Conservation (phyloP, 345 rosid species). For the Carallia brachiata region DNA sequence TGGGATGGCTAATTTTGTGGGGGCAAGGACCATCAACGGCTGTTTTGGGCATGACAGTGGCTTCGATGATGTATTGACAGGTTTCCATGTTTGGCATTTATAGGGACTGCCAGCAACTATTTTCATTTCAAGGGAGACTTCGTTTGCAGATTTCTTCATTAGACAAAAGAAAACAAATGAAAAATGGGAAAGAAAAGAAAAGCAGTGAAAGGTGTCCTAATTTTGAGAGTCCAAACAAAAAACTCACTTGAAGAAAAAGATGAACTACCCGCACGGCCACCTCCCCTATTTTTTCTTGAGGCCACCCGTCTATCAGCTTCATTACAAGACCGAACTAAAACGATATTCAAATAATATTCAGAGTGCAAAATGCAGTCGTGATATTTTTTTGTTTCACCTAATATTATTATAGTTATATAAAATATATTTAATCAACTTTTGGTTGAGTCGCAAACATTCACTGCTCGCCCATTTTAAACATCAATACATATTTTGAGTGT, state of each 20-base stretch:
- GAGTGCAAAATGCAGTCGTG: too few species aligned
- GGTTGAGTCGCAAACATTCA: too few species aligned
- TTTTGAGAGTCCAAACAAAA: background rate
- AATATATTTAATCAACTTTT: too few species aligned
- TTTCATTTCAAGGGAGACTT: background rate
- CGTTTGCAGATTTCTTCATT: background rate
- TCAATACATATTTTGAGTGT: too few species aligned
- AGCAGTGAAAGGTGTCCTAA: background rate
- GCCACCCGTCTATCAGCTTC: too few species aligned
- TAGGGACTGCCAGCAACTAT: constrained; percentile 28
- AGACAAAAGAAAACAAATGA: background rate
- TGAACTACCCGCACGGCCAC: constrained; percentile 31
- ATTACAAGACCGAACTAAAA: too few species aligned
- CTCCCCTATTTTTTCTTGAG: constrained; percentile 4
- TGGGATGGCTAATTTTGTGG: background rate
- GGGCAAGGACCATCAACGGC: constrained; percentile 11
- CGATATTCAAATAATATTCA: too few species aligned
- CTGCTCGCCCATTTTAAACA: too few species aligned
- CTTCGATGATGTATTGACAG: constrained; percentile 35
- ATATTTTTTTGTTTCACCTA: too few species aligned
- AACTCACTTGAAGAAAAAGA: constrained; percentile 24
- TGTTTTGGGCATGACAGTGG: constrained; percentile 15
- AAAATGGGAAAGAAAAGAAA: background rate
- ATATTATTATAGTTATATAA: too few species aligned
- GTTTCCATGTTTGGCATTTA: constrained; percentile 34